Conservation (phyloP, 164 flowering plant species). For the Houttuynia cordata region DNA sequence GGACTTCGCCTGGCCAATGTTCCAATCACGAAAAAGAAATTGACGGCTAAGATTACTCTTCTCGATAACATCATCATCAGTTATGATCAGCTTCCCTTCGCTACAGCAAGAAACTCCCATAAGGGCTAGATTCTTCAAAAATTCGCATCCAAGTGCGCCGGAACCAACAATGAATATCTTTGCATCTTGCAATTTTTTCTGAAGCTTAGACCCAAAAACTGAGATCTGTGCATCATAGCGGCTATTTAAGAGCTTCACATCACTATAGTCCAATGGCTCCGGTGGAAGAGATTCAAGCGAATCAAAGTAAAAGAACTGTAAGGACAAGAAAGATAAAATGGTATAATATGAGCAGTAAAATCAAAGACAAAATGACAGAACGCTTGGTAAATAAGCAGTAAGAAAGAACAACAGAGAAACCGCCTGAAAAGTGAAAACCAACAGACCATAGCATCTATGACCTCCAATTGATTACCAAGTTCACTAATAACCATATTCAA, state of each 20-base stretch:
- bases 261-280: conserved; percentile 43
- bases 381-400: no score
- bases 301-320: conserved; percentile 76
- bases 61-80: conserved; percentile 93
- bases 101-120: conserved; percentile 71
- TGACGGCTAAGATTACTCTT: conserved; percentile 90
- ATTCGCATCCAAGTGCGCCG: conserved; percentile 94
- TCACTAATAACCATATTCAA: no score
- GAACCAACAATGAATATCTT: conserved; percentile 69
- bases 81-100: conserved; percentile 56
- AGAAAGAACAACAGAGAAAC: no score
- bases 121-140: conserved; percentile 66
- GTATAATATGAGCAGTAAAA: background rate
- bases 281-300: conserved; percentile 73
- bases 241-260: conserved; percentile 50
- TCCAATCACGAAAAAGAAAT: conserved; percentile 91
- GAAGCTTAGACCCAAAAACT: conserved; percentile 74
- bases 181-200: conserved; percentile 67
- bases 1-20: conserved; percentile 89
- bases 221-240: conserved; percentile 92
- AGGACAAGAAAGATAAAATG: conserved; percentile 3
- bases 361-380: background rate
- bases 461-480: no score
- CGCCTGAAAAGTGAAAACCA: no score
- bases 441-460: no score